Base-by-base conservation (phyloP, 805 yeast species). In the Starmerella vaccinii region DNA sequence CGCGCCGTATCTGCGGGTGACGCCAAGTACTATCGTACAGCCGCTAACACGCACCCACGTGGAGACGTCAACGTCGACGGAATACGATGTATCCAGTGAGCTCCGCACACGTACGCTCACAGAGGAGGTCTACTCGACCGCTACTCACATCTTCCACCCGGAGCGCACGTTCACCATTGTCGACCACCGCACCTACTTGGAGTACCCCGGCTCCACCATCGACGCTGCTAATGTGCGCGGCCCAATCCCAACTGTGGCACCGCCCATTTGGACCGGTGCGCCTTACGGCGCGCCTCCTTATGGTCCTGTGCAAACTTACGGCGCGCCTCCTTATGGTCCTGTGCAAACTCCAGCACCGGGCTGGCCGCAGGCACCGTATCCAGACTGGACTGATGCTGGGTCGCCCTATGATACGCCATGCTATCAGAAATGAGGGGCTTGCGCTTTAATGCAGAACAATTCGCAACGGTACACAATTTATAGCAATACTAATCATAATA, bases 131-230 rank as follows among this genome's bases (percentile, higher is more conserved):
- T 23, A 24, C 15, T 19, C 43, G 29, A 50, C 55, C 6, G 19
- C 32, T 19, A 52, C 56, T 13, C 40, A 52, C 33, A 15, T 38
- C 13, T 29, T 40, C 34, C 45, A 47, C 44, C 57, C 57, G 12
- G 54, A 34, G 33, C 35, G 38, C 42, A 54, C 57, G 3, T 33
- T 26, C 33, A 49, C 55, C 12, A 23, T 26, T 13, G 51, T 52
- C 21, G 56, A 49, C 10, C 32, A 34, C 22, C 49, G 27, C 34
- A 47, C 58, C 15, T 35, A 43, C 12, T 39, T 38, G 24, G 55
- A 48, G 49, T 53, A 54, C 32, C 57, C 58, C 2, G 58, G 52
- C n/a, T 44, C 53, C 5, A 55, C 58, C 18, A 47, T 54, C 24
- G 48, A 46, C 24, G 49, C 50, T 7, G 30, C 18, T 24, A 44